A percentile compares a stretch with the other conserved stretches of the same genome.
phyloP scores from a whole-genome alignment of 164 flowering plant species.

The Chimonanthus praecox region DNA sequence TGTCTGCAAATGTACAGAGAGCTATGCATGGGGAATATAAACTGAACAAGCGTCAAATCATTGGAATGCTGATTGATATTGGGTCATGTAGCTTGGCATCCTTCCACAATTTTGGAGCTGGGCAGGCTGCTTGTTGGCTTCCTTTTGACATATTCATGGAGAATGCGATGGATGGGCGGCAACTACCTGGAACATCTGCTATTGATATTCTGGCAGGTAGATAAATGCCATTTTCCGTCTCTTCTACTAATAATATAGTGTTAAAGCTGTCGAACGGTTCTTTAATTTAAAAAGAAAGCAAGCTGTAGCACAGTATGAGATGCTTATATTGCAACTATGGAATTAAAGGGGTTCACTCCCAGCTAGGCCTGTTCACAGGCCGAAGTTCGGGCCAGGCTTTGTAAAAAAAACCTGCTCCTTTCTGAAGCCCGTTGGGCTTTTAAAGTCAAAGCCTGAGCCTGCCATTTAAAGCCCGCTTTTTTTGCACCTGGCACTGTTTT shows the following conservation, averaged over 20 bases:
- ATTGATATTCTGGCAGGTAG: constrained; percentile 50
- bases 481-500: too few species aligned
- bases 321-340: neutral
- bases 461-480: too few species aligned
- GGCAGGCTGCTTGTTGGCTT: constrained; percentile 55
- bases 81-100: constrained; percentile 32
- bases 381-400: too few species aligned
- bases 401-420: too few species aligned
- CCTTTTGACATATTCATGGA: constrained; percentile 66
- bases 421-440: too few species aligned
- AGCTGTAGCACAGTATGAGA: too few species aligned
- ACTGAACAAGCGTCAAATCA: constrained; percentile 40
- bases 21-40: constrained; percentile 35
- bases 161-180: constrained; percentile 60
- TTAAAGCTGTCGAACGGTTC: neutral
- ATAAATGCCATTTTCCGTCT: neutral
- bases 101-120: constrained; percentile 31
- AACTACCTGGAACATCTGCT: constrained; percentile 47
- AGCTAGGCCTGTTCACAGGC: neutral
- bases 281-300: too few species aligned
- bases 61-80: constrained; percentile 41
- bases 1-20: constrained; percentile 39
- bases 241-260: neutral
- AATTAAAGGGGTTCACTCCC: neutral
- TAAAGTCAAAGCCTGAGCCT: too few species aligned